Percentiles rank a stretch among this genome's conserved stretches.
phyloP scores from a whole-genome alignment of 768 basidiomycete genomes.

The Hydnomerulius pinastri region DNA sequence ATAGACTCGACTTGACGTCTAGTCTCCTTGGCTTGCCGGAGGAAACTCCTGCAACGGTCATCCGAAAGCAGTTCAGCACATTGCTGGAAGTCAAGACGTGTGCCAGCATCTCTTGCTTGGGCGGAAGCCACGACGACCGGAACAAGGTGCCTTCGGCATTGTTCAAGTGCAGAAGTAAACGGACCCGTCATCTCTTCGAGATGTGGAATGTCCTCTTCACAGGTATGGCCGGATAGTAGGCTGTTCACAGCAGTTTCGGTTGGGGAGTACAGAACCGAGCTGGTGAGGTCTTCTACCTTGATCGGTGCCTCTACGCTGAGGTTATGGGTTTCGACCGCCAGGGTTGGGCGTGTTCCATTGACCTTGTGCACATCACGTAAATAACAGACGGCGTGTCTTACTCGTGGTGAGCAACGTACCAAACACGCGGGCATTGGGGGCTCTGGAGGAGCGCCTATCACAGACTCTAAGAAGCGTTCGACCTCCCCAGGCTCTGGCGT shows the following conservation, averaged over 20 bases:
- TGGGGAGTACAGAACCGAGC: conserved; percentile 10
- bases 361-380: conserved; percentile 5
- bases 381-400: conserved; percentile 2
- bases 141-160: conserved; percentile 25
- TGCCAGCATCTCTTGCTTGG: conserved; percentile 16
- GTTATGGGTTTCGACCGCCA: conserved; percentile 16
- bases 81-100: conserved; percentile 14
- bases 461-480: conserved; percentile 27
- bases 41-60: conserved; percentile 20
- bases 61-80: conserved; percentile 30
- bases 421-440: conserved; percentile 7
- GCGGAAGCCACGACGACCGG: conserved; percentile 24
- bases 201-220: conserved; percentile 6
- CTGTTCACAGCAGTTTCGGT: conserved; percentile 12
- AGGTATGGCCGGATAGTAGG: not conserved
- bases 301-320: conserved; percentile 7
- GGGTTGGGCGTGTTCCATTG: conserved; percentile 9
- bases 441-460: conserved; percentile 14
- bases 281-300: conserved; percentile 3
- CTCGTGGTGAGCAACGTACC: conserved; percentile 21
- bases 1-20: conserved; percentile 20
- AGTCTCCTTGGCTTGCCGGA: conserved; percentile 28
- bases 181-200: conserved; percentile 9
- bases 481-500: conserved; percentile 27
- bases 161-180: conserved; percentile 21